Percentiles rank a stretch among this genome's conserved stretches.
Evolutionary conservation across 2,329 filamentous ascomycete genomes (phyloP).

Genomic region (Verticillium nubilum): DNA sequence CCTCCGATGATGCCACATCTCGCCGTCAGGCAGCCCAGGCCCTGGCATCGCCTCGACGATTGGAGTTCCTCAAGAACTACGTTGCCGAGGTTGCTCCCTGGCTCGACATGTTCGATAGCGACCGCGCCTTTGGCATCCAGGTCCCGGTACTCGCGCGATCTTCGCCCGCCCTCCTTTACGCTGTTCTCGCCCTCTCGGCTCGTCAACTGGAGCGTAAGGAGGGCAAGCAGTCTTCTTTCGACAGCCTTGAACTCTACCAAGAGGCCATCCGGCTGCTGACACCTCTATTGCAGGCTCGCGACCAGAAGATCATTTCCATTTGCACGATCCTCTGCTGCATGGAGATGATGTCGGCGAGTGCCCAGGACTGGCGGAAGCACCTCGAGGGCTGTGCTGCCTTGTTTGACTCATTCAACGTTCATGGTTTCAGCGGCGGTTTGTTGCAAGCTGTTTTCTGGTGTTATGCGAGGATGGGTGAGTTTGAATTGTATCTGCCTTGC

Average conservation of each 20-base stretch:
- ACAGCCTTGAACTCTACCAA: slow-evolving; percentile 50
- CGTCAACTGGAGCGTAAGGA: slow-evolving; percentile 48
- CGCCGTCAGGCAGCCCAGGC: slow-evolving; percentile 4
- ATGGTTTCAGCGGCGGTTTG: slow-evolving; percentile 46
- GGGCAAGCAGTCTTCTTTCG: slow-evolving; percentile 35
- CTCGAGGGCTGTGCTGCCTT: slow-evolving; percentile 53
- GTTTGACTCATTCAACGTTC: slow-evolving; percentile 46
- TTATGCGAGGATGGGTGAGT: slow-evolving; percentile 49
- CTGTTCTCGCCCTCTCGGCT: slow-evolving; percentile 48
- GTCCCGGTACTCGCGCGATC: slow-evolving; percentile 42
- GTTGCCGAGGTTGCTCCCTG: slow-evolving; percentile 48
- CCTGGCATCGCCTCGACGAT: slow-evolving; percentile 24
- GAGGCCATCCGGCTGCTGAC: slow-evolving; percentile 40
- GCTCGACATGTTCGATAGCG: slow-evolving; percentile 54
- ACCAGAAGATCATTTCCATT: slow-evolving; percentile 27
- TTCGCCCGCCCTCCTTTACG: slow-evolving; percentile 41
- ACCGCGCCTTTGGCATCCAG: slow-evolving; percentile 45
- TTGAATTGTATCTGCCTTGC: neutral
- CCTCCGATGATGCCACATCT: slow-evolving; percentile 2
- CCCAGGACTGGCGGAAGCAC: slow-evolving; percentile 47
- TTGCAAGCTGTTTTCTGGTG: slow-evolving; percentile 54
- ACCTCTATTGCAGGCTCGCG: slow-evolving; percentile 25
- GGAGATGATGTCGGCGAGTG: slow-evolving; percentile 37
- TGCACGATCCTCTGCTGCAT: slow-evolving; percentile 32
- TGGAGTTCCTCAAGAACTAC: slow-evolving; percentile 42